These are phyloP conservation scores for Panaeolus cyanescens DNA, from an alignment of 768 basidiomycete genomes.

Conservation along the genomic window DNA sequence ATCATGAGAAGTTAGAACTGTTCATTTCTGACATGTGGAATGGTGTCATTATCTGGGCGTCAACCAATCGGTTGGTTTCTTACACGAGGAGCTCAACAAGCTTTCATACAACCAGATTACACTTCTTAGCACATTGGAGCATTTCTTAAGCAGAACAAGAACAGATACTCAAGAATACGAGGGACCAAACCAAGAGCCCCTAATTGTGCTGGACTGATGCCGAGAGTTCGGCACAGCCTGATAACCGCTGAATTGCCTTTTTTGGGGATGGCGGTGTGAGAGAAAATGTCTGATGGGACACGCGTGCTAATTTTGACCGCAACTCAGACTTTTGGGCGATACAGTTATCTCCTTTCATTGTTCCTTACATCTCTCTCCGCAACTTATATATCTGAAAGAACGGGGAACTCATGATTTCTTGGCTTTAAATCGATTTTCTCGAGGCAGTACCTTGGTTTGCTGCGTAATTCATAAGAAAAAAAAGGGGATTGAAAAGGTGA, in stretches of 20 bases:
- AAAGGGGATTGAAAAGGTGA: background rate
- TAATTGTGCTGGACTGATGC: background rate
- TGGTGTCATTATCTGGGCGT: background rate
- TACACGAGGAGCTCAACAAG: background rate
- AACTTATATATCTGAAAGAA: too few relatives aligned
- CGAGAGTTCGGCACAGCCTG: background rate
- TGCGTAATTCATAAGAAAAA: background rate
- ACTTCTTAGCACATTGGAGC: background rate
- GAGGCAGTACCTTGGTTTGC: background rate
- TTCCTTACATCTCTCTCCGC: background rate
- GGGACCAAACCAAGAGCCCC: background rate
- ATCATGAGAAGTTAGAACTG: background rate
- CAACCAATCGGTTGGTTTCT: background rate
- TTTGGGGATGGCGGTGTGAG: background rate
- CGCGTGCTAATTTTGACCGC: background rate
- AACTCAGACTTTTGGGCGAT: too few relatives aligned
- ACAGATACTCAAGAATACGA: background rate
- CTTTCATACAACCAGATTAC: background rate
- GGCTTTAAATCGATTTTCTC: background rate
- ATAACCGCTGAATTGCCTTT: background rate
- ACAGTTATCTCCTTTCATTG: conserved; percentile 1
- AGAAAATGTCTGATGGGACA: background rate
- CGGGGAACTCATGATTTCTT: background rate
- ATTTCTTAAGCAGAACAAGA: too few relatives aligned
- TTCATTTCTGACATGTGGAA: background rate